Conservation (phyloP, 2,329 filamentous ascomycete species). For the Epichloe amarillans region DNA sequence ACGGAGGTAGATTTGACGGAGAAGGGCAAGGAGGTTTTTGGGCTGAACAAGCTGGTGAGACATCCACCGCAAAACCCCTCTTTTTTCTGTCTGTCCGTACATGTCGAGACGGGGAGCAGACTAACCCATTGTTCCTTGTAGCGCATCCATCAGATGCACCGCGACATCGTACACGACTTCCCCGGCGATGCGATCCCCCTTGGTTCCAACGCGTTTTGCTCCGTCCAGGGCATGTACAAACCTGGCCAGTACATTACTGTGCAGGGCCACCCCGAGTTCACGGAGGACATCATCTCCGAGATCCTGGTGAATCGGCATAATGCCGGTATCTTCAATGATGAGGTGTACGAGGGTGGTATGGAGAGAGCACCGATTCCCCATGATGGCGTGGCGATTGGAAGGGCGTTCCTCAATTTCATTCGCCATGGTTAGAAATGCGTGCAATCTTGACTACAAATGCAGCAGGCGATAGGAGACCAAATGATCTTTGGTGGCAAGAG, state of each 20-base stretch:
- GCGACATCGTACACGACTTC: conserved; percentile 27
- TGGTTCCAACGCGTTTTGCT: conserved; percentile 26
- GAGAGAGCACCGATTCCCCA: conserved; percentile 52
- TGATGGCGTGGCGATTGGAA: conserved; percentile 65
- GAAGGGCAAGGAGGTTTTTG: conserved; percentile 26
- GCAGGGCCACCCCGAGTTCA: conserved; percentile 36
- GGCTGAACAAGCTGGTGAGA: conserved; percentile 20
- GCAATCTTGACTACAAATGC: no score
- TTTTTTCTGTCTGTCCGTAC: neutral
- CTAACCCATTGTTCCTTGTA: conserved; percentile 21
- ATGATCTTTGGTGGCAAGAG: no score
- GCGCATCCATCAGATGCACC: conserved; percentile 34
- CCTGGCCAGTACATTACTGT: conserved; percentile 26
- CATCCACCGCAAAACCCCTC: no score
- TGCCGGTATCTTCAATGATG: conserved; percentile 56
- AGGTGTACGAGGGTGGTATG: conserved; percentile 55
- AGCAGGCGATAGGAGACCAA: no score
- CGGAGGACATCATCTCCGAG: conserved; percentile 24
- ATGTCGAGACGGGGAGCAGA: no score
- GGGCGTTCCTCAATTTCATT: conserved; percentile 66
- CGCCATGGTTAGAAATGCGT: conserved; percentile 31
- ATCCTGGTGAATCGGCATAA: conserved; percentile 39
- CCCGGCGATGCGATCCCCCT: conserved; percentile 25
- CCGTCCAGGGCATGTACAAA: conserved; percentile 29
- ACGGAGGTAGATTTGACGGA: conserved; percentile 25